These are phyloP conservation scores for Boletales sp. DNA, from an alignment of 768 basidiomycete genomes.

Conservation along the genomic window DNA sequence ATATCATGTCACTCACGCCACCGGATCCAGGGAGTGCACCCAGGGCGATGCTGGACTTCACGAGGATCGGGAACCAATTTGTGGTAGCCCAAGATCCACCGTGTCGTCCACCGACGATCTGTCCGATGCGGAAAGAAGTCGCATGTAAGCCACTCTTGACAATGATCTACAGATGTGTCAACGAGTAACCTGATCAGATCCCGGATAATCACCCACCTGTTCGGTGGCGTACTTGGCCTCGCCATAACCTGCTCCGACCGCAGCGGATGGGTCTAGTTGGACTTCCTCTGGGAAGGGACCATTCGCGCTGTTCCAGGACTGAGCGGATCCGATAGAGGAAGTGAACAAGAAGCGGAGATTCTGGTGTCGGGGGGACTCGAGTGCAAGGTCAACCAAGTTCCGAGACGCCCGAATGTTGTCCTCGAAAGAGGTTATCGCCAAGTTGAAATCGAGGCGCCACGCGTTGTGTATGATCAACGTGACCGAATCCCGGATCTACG, in stretches of 20 bases:
- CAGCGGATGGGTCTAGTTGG: conserved; percentile 28
- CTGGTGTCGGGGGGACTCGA: conserved; percentile 24
- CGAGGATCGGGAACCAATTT: conserved; percentile 47
- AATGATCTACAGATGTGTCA: conserved; percentile 30
- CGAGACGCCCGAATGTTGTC: conserved; percentile 38
- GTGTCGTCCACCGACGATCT: conserved; percentile 37
- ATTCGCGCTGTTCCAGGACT: conserved; percentile 26
- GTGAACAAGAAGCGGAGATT: conserved; percentile 37
- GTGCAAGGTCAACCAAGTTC: conserved; percentile 31
- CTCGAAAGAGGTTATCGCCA: conserved; percentile 41
- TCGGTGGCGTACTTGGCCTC: conserved; percentile 46
- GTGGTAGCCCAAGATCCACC: conserved; percentile 41
- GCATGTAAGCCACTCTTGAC: conserved; percentile 34
- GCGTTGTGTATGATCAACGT: conserved; percentile 41
- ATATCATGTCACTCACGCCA: conserved; percentile 28
- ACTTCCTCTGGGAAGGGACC: conserved; percentile 36
- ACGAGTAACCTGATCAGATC: neutral
- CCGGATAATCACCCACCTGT: conserved; percentile 20
- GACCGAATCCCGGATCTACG: conserved; percentile 31
- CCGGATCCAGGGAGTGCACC: conserved; percentile 27
- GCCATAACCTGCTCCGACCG: conserved; percentile 42
- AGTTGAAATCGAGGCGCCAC: conserved; percentile 44
- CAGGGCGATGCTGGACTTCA: conserved; percentile 31
- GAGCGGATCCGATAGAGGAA: conserved; percentile 37
- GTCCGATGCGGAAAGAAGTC: conserved; percentile 43